These are phyloP conservation scores for Chlorella sp. DNA, from an alignment of 139 green algal genomes.

Conservation along the genomic window DNA sequence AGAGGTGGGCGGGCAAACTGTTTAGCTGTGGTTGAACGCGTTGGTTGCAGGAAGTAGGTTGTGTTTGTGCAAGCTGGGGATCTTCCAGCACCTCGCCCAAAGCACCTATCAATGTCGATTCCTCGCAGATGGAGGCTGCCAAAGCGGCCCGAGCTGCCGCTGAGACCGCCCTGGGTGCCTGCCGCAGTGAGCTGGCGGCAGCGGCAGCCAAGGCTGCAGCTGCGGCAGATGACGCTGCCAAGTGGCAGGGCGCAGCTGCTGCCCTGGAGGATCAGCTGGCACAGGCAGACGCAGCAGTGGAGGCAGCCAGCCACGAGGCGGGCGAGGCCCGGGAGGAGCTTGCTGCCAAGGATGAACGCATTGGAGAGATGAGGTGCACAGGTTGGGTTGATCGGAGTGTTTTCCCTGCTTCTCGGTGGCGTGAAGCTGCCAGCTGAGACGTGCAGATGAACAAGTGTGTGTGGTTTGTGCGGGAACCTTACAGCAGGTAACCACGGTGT, in stretches of 20 bases:
- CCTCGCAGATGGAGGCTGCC: constrained; percentile 22
- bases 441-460: too few species aligned
- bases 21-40: too few species aligned
- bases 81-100: too few species aligned
- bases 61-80: too few species aligned
- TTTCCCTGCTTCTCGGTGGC: too few species aligned
- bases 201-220: constrained; percentile 19
- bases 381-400: too few species aligned
- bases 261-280: neutral
- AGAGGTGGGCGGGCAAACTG: neutral
- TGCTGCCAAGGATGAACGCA: constrained; percentile 22
- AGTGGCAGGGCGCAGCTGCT: constrained; percentile 18
- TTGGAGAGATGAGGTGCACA: constrained; percentile 30
- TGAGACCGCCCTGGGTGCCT: constrained; percentile 16
- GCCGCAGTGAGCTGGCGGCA: constrained; percentile 19
- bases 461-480: too few species aligned
- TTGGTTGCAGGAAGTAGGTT: too few species aligned
- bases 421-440: too few species aligned
- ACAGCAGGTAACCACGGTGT: too few species aligned
- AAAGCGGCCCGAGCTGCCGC: neutral
- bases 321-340: neutral
- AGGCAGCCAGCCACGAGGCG: neutral
- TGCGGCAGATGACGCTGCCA: constrained; percentile 18
- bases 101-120: neutral
- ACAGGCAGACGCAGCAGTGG: neutral